These are phyloP conservation scores for Calonectria ilicicola DNA, from an alignment of 2,329 filamentous ascomycete species.

Conservation along the genomic window DNA sequence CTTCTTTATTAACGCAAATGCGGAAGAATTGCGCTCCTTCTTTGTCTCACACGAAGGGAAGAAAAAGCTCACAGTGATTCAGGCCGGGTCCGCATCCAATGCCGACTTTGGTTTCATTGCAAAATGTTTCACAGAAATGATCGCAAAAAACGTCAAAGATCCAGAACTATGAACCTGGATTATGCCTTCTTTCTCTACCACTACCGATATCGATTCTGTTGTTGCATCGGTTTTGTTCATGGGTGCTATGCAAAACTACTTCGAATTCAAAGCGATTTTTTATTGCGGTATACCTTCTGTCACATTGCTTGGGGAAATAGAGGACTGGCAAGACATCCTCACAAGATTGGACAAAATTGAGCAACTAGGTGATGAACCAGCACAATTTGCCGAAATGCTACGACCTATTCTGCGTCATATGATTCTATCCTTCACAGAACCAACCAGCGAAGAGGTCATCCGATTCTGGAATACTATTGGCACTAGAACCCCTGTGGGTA, in stretches of 20 bases:
- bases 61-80: constrained; percentile 24
- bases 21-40: constrained; percentile 54
- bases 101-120: constrained; percentile 40
- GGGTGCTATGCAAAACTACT: constrained; percentile 63
- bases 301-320: constrained; percentile 60
- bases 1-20: constrained; percentile 58
- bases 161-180: constrained; percentile 58
- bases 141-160: constrained; percentile 56
- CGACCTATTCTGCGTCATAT: constrained; percentile 53
- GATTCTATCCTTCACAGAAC: constrained; percentile 50
- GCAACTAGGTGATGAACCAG: constrained; percentile 51
- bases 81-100: not conserved
- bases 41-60: constrained; percentile 57
- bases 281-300: constrained; percentile 64
- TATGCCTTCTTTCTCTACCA: constrained; percentile 64
- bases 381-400: constrained; percentile 49
- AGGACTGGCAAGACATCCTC: constrained; percentile 56
- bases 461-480: constrained; percentile 52
- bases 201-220: constrained; percentile 55
- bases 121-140: constrained; percentile 52
- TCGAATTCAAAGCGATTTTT: constrained; percentile 38
- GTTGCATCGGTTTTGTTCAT: constrained; percentile 63
- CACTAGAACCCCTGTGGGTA: not conserved
- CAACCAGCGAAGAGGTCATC: constrained; percentile 36
- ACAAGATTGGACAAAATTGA: constrained; percentile 51